Percentiles rank a stretch among this genome's conserved stretches.
These are phyloP conservation scores for Candida morakotiae DNA, from an alignment of 805 yeast species.

Conservation along the genomic window DNA sequence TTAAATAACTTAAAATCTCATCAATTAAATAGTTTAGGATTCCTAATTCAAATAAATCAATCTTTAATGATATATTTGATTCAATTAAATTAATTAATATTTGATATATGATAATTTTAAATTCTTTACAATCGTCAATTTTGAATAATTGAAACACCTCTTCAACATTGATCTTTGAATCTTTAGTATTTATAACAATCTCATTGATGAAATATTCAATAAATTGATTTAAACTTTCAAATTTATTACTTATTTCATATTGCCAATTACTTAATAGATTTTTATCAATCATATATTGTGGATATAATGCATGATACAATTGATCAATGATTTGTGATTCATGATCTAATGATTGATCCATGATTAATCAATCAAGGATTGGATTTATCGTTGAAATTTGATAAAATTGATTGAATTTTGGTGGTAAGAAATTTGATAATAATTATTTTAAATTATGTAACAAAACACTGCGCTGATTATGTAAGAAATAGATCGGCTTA, in stretches of 20 bases:
- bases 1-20: constrained; percentile 12
- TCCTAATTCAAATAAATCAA: constrained; percentile 16
- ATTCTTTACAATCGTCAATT: constrained; percentile 18
- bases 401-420: no score
- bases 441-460: neutral
- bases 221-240: constrained; percentile 17
- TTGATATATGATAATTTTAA: constrained; percentile 26
- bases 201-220: constrained; percentile 21
- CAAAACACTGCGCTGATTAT: no score
- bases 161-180: constrained; percentile 12
- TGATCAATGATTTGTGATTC: constrained; percentile 14
- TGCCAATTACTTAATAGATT: constrained; percentile 34
- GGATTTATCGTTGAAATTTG: no score
- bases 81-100: constrained; percentile 17
- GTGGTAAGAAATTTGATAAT: neutral
- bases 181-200: constrained; percentile 13
- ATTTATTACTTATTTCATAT: constrained; percentile 25
- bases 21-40: constrained; percentile 19
- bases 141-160: constrained; percentile 16
- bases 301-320: constrained; percentile 8
- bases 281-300: constrained; percentile 21
- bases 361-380: no score
- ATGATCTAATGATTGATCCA: constrained; percentile 18
- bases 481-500: no score
- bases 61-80: constrained; percentile 7